Conservation (phyloP, 2,329 filamentous ascomycete genomes). For the Ceratocystis harringtonii region DNA sequence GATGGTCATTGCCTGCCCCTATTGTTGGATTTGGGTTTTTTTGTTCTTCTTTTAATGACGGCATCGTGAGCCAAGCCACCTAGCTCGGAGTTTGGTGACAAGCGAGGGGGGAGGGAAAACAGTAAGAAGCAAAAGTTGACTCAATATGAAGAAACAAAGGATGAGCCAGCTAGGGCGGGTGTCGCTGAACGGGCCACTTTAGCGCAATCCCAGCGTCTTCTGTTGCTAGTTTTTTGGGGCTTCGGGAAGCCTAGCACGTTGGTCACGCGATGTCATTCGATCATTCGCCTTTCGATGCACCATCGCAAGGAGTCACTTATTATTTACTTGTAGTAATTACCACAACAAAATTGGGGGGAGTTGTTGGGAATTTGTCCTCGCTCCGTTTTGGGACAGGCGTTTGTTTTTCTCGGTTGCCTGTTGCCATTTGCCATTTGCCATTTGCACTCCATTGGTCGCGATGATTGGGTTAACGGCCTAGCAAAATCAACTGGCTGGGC, state of each 20-base stretch:
- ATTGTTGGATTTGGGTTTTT: not conserved
- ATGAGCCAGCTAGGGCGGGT: not conserved
- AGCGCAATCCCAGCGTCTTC: not conserved
- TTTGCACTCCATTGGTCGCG: not conserved
- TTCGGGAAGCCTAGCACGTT: not conserved
- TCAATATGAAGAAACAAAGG: not conserved
- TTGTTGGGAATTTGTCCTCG: not conserved
- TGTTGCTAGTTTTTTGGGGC: not conserved
- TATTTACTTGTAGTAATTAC: too few relatives aligned
- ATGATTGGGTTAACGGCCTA: not conserved
- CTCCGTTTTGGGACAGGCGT: not conserved
- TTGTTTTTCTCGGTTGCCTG: not conserved
- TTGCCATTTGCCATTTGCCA: not conserved
- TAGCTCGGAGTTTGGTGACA: not conserved
- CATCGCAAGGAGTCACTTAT: not conserved
- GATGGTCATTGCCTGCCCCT: not conserved
- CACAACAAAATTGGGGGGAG: not conserved
- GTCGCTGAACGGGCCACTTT: slow-evolving; percentile 1
- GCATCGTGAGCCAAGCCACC: not conserved
- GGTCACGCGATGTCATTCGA: slow-evolving; percentile 17
- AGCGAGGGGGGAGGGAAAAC: not conserved
- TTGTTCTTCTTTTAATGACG: not conserved
- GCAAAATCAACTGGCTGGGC: not conserved
- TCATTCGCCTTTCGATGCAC: not conserved
- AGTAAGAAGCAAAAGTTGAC: not conserved